Conservation (phyloP, 768 basidiomycete species). For the Amanita rubescens region DNA sequence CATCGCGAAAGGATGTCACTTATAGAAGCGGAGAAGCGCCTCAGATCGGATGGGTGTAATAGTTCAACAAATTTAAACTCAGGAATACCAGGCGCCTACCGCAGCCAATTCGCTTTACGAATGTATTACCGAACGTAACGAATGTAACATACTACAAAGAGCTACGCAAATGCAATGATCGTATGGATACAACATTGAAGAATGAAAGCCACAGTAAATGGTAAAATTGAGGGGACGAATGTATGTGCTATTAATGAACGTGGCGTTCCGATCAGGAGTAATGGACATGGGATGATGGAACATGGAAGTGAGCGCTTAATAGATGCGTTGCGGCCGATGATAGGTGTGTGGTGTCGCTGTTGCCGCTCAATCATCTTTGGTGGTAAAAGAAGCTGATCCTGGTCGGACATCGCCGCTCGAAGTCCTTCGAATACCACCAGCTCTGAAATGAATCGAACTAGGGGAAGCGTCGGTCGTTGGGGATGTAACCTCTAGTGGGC, state of each 20-base stretch:
- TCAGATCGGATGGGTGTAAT: no score
- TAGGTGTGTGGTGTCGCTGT: no score
- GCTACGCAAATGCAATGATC: background rate
- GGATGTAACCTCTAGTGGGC: background rate
- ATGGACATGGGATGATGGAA: no score
- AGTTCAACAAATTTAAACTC: no score
- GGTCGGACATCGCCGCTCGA: constrained; percentile 2
- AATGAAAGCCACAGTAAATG: background rate
- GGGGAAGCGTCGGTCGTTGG: background rate
- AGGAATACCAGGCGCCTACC: background rate
- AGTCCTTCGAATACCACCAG: constrained; percentile 1
- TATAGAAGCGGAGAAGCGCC: background rate
- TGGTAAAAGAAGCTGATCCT: background rate
- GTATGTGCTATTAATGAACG: background rate
- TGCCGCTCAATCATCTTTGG: background rate
- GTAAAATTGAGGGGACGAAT: background rate
- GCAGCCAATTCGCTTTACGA: background rate
- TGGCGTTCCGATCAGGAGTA: no score
- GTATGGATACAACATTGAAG: background rate
- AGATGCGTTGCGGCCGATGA: no score
- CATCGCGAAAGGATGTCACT: background rate
- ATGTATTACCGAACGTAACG: background rate
- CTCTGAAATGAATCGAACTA: background rate
- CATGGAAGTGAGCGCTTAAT: no score
- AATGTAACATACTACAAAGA: background rate